Conservation (phyloP, 2,329 filamentous ascomycete species). For the Apiospora malaysiana region DNA sequence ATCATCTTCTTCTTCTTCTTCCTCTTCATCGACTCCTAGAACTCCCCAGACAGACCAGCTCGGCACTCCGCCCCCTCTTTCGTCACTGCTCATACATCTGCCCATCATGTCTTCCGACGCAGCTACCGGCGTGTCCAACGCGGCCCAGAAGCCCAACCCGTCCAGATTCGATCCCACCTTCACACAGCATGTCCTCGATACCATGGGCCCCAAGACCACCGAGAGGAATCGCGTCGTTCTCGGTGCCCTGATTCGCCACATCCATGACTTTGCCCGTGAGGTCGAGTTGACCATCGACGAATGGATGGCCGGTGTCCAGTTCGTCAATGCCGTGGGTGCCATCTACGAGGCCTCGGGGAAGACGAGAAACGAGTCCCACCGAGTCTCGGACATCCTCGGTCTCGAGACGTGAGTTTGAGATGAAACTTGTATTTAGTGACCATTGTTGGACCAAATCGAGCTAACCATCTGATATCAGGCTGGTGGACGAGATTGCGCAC, state of each 20-base stretch:
- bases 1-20: background rate
- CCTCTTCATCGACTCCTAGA: background rate
- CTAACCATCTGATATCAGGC: constrained; percentile 47
- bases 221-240: constrained; percentile 70
- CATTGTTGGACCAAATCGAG: background rate
- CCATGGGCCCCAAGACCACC: constrained; percentile 72
- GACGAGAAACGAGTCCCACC: constrained; percentile 76
- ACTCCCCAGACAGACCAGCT: no score
- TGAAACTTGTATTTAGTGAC: background rate
- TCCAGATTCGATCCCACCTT: constrained; percentile 75
- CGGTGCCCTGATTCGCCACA: constrained; percentile 68
- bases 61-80: background rate
- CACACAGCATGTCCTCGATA: constrained; percentile 74
- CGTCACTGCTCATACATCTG: background rate
- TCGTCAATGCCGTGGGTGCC: constrained; percentile 76
- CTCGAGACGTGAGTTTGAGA: constrained; percentile 69
- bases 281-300: constrained; percentile 78
- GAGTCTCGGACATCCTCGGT: constrained; percentile 75
- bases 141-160: constrained; percentile 36
- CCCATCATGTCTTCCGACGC: constrained; percentile 30
- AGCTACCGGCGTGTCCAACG: constrained; percentile 37
- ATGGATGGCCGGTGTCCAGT: constrained; percentile 77
- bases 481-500: constrained; percentile 72
- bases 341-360: constrained; percentile 59
- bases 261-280: constrained; percentile 81